Evolutionary conservation across 2,329 filamentous ascomycete species (phyloP).

Genomic region (Colletotrichum sansevieriae): DNA sequence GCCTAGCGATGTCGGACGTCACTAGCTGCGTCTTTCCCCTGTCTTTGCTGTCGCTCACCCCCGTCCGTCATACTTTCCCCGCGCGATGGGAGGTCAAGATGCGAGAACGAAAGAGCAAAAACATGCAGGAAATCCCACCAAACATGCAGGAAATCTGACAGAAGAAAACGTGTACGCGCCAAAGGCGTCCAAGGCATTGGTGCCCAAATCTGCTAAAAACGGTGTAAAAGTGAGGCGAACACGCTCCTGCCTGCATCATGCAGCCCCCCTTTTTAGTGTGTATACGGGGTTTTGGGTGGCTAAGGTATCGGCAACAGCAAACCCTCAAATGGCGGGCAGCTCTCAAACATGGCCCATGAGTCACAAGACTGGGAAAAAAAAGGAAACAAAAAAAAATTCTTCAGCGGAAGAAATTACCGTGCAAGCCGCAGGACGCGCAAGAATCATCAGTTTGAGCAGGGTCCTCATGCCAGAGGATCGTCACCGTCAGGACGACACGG

Average conservation of each 20-base stretch:
- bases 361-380: too few relatives aligned
- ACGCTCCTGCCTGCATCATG: conserved; percentile 19
- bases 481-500: too few relatives aligned
- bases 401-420: conserved; percentile 11
- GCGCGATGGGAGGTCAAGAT: neutral
- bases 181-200: conserved; percentile 38
- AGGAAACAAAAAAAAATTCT: neutral
- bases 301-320: neutral
- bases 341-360: neutral
- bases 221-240: conserved; percentile 33
- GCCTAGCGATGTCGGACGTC: conserved; percentile 39
- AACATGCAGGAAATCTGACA: conserved; percentile 15
- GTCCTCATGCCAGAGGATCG: neutral
- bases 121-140: neutral
- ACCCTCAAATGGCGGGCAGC: neutral
- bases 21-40: conserved; percentile 32
- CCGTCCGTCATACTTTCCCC: neutral
- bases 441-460: neutral
- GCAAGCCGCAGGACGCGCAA: conserved; percentile 34
- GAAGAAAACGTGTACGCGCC: conserved; percentile 10
- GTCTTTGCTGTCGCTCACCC: neutral
- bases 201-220: conserved; percentile 34
- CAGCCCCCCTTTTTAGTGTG: neutral
- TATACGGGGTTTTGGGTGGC: conserved; percentile 19
- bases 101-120: neutral